These are phyloP conservation scores for Teratosphaeria destructans DNA, from an alignment of 2,329 filamentous ascomycete genomes.

Conservation along the genomic window DNA sequence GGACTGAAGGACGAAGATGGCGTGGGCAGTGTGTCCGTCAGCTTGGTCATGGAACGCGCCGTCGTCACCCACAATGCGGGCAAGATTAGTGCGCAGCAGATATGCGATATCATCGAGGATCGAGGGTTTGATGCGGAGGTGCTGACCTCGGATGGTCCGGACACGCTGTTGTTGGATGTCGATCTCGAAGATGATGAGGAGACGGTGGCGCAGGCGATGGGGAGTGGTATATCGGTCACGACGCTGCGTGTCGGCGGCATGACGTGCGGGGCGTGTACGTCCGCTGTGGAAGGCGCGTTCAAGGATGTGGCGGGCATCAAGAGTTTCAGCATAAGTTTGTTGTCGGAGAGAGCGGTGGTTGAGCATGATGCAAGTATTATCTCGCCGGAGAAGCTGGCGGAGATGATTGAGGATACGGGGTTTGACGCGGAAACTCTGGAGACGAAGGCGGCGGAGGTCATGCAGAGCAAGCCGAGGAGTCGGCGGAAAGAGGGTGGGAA, in stretches of 20 bases:
- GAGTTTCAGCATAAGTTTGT: constrained; percentile 80
- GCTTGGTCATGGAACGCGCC: constrained; percentile 88
- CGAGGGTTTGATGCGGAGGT: constrained; percentile 76
- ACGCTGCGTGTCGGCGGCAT: constrained; percentile 83
- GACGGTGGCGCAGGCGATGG: constrained; percentile 3
- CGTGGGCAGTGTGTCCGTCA: constrained; percentile 79
- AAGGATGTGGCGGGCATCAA: constrained; percentile 70
- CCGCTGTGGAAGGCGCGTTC: constrained; percentile 88
- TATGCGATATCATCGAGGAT: constrained; percentile 82
- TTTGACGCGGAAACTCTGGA: constrained; percentile 83
- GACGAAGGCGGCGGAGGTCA: constrained; percentile 43
- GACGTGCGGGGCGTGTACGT: constrained; percentile 85
- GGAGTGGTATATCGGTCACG: constrained; percentile 70
- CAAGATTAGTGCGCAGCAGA: constrained; percentile 60
- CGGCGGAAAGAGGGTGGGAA: constrained; percentile 25
- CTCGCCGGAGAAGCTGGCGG: constrained; percentile 63
- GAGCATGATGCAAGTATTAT: constrained; percentile 73
- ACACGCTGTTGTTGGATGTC: constrained; percentile 12
- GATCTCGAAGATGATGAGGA: constrained; percentile 11
- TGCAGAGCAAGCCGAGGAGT: constrained; percentile 17
- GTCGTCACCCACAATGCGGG: constrained; percentile 81
- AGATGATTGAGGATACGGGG: constrained; percentile 82
- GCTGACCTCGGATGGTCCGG: constrained; percentile 22
- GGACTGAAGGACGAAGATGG: constrained; percentile 75
- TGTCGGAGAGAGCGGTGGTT: constrained; percentile 92